phyloP scores from a whole-genome alignment of 1,139 yeast species.

The Pneumocystis canis region DNA sequence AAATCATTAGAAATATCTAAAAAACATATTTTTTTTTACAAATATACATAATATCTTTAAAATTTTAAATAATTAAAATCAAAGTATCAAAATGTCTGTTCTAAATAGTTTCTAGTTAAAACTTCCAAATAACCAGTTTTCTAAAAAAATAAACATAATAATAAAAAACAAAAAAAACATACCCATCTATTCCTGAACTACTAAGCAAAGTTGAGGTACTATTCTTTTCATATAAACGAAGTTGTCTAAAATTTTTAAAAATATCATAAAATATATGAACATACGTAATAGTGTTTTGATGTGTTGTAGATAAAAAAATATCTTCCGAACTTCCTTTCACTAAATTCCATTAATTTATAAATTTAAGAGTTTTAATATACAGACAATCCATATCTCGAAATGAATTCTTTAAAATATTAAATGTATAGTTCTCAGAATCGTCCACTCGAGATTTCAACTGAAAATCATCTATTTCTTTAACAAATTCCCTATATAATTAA shows the following conservation, averaged over 20 bases:
- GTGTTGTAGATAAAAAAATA: conserved; percentile 56
- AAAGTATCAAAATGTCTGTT: not conserved
- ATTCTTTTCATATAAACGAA: not conserved
- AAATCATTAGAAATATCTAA: not conserved
- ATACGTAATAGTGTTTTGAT: conserved; percentile 64
- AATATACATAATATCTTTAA: not conserved
- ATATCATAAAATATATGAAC: not conserved
- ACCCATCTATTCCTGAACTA: not conserved
- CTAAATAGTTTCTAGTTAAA: not conserved
- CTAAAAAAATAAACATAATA: not conserved
- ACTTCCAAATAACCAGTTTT: not conserved
- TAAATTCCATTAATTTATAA: conserved; percentile 29
- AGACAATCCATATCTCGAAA: conserved; percentile 90
- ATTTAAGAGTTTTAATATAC: conserved; percentile 42
- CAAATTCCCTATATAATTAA: conserved; percentile 13
- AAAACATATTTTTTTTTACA: not conserved
- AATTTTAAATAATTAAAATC: not conserved
- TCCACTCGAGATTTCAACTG: conserved; percentile 19
- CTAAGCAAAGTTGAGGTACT: not conserved
- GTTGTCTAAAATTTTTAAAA: not conserved
- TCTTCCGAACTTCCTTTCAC: conserved; percentile 18
- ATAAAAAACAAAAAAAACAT: not conserved
- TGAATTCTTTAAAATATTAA: conserved; percentile 82
- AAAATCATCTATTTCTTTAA: conserved; percentile 23
- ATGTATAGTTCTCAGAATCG: conserved; percentile 38